phyloP scores from a whole-genome alignment of 768 basidiomycete genomes.

The Lyophyllum decastes region DNA sequence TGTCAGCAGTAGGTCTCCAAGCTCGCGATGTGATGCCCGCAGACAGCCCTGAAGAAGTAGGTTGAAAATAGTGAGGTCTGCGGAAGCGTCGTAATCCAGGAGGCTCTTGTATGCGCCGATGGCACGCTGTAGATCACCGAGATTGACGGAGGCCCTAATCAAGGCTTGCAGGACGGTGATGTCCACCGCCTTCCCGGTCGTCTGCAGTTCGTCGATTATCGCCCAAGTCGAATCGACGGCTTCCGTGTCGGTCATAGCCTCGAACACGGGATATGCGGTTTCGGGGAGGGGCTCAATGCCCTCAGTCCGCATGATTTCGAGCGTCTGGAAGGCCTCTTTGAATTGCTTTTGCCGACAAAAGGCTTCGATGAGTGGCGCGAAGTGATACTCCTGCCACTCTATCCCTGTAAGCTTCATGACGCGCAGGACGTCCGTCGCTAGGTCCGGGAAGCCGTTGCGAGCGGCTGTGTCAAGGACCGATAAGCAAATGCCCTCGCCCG shows the following conservation, averaged over 20 bases:
- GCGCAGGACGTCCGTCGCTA: constrained; percentile 67
- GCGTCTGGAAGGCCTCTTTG: constrained; percentile 60
- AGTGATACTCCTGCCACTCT: constrained; percentile 68
- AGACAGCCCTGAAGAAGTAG: constrained; percentile 68
- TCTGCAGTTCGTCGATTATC: constrained; percentile 59
- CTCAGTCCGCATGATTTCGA: constrained; percentile 60
- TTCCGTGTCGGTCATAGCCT: constrained; percentile 48
- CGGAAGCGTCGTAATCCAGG: constrained; percentile 51
- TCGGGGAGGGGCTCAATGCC: constrained; percentile 48
- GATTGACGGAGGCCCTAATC: constrained; percentile 58
- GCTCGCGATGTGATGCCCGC: constrained; percentile 53
- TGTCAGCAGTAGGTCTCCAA: constrained; percentile 66
- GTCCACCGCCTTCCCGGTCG: constrained; percentile 54
- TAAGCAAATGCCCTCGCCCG: constrained; percentile 75
- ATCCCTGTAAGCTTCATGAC: constrained; percentile 51
- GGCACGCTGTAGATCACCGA: constrained; percentile 74
- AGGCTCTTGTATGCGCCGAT: constrained; percentile 74
- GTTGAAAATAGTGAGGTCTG: constrained; percentile 70
- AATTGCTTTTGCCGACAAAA: constrained; percentile 58
- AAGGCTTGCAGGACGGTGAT: constrained; percentile 64
- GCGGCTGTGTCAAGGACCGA: constrained; percentile 73
- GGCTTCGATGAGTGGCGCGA: constrained; percentile 76
- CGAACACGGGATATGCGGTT: constrained; percentile 54
- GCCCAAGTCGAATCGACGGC: constrained; percentile 66
- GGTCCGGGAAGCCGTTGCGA: constrained; percentile 67